Base-by-base conservation (phyloP, 1,284 basidiomycete species). In the Ganoderma sinense region DNA sequence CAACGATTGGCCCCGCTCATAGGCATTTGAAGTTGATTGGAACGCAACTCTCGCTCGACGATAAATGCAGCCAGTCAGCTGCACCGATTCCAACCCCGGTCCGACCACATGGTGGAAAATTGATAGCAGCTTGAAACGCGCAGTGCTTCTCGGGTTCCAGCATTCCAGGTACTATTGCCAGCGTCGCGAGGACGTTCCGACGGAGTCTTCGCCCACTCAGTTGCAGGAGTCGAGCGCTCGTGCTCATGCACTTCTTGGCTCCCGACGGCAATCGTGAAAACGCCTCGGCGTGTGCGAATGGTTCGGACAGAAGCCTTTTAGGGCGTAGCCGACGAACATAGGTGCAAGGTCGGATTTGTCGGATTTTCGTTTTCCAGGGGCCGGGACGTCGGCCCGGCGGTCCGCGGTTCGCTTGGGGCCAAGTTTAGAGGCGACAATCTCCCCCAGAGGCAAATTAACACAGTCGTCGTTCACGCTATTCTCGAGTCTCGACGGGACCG, bases 1-100 rank as follows among this genome's bases (percentile, higher is more conserved):
- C 74, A 75, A 73, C 53, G 61, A 73, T 68, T 67, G 72, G 69
- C 53, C 62, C 23, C 68, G 61, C 36, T 40, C 41, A 55, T 39
- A 11, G 53, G 33, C 8, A 26, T 36, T 67, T 10, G 31, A 66
- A 41, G 14, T 10, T 39, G 48, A 53, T 53, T 61, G 65, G 60
- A 66, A 72, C 66, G 66, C 64, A 72, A 68, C 60, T 64, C 31
- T 65, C 64, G 40, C 64, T 59, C 64, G 51, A 60, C 51, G 53
- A 56, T 33, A 23, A 55, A 39, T 23, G 56, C 51, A 33, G 5
- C 33, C 58, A 69, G 69, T 73, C 71, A 73, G 62, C 67, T 73
- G 69, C 65, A 59, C 33, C 31, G 26, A 11, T 51, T 58, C 29
- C 55, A 29, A 4, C 23, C 6, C 33, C 62, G 66, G 55, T 33